Evolutionary conservation across 768 basidiomycete species (phyloP), one percentile per base, ranked within the genome.

Genomic region (Podaxis carcinomalis): DNA sequence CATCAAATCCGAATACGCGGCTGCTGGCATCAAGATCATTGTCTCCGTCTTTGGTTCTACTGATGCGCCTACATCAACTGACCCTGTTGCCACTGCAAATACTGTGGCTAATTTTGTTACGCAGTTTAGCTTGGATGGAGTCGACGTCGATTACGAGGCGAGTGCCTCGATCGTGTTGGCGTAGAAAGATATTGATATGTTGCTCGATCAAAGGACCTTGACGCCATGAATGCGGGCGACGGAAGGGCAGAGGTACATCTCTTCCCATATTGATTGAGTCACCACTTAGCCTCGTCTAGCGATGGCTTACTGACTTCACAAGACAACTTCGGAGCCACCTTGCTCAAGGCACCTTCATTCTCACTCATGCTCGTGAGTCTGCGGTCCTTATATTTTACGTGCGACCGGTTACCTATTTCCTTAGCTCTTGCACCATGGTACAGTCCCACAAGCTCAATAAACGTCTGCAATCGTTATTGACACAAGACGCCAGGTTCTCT

Each of bases 121-220:
- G 61, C 63, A 82, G 64, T 87, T 78, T 62, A 70, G 75, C 51
- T 72, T 90, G 13, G 88, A 90, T 65, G 89, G 89, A 55, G 82
- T 89, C 25, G 88, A 90, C 68, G 84, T 92, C 47, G 88, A 90
- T 69, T 90, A 89, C 65, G 88, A 55, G 50, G 59, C 49, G 19
- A 13, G n/a, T 14, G 5, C 50, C 11, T 51, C 35, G 10, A 21
- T 13, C 2, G n/a, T 46, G 13, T n/a, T 11, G 16, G 5, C 9
- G 28, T 14, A 21, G 14, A 16, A 5, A 19, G n/a, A 37, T 46
- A 13, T 3, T 54, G 10, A 37, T 19, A 16, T 7, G 23, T 27
- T 36, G 19, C 27, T 44, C 21, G 5, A 37, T 32, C 32, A 32
- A 35, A 87, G 84, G 88, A 89, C 65, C 87, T 89, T 66, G 72